Base-by-base conservation (phyloP, 345 rosid species). In the Brassica nigra region DNA sequence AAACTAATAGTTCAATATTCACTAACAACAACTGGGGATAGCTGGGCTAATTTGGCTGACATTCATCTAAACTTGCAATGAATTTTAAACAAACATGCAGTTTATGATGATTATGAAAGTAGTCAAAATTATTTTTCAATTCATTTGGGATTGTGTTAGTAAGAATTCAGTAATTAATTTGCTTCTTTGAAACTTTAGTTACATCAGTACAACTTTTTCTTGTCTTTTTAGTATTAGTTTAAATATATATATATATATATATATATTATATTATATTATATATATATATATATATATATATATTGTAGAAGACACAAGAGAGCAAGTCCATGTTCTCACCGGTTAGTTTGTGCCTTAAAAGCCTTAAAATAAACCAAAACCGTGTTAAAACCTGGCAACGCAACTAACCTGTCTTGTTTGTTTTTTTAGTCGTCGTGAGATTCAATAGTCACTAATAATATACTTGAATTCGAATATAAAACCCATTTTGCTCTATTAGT, bases 371-470 rank as follows among this genome's bases (percentile, higher is more conserved):
- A 76, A 75, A 75, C 76, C 68, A 39, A 80, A 80, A 75, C 79
- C 76, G 83, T 80, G 80, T 80, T 80, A 80, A 63, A 80, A 75
- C 79, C 79, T 63, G 79, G 76, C 68, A 76, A 66, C 7, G n/a
- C 64, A 42, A 23, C 27, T 23, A 23, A 23, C 27, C 27, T 23
- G 27, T 23, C 27, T 23, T 23, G 27, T 23, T 23, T 23, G 27
- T 23, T 23, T 23, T 23, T 23, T 29, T 76, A 54, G 65, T 63
- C 49, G 30, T 75, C 67, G 47, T 75, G 65, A 64, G 76, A 75
- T 63, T 69, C 62, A 80, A 68, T 80, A 62, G 6, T 54, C 59
- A 54, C 59, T 54, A 54, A 54, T 54, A 54, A 54, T 54, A 68
- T 34, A 68, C 5, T 74, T 68, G 14, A 58, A 30, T 30, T 66